Conservation (phyloP, 768 basidiomycete genomes). For the Leccinum obscurum region DNA sequence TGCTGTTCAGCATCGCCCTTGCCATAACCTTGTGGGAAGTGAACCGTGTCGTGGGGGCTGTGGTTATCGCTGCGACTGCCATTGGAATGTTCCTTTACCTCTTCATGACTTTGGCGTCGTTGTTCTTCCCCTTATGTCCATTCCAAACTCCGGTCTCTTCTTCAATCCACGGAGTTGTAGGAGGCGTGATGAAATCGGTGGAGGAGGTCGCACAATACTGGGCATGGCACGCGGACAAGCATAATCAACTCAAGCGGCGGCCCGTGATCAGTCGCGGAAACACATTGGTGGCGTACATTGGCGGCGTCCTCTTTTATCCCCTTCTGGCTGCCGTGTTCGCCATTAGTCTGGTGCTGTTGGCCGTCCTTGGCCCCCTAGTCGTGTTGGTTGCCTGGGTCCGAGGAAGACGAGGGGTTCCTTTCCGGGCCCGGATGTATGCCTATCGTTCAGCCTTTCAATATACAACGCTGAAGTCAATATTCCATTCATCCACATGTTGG, state of each 20-base stretch:
- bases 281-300: not conserved
- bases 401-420: not conserved
- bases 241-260: not conserved
- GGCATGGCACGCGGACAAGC: constrained; percentile 3
- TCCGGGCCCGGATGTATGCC: not conserved
- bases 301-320: not conserved
- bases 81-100: constrained; percentile 18
- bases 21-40: constrained; percentile 15
- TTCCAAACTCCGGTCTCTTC: constrained; percentile 22
- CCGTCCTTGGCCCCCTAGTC: not conserved
- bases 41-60: constrained; percentile 6
- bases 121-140: constrained; percentile 14
- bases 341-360: not conserved
- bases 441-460: not conserved
- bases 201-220: constrained; percentile 5
- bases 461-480: not conserved
- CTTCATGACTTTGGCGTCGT: constrained; percentile 19
- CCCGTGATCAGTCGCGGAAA: constrained; percentile 1
- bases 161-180: constrained; percentile 2
- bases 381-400: not conserved
- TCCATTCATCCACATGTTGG: not conserved
- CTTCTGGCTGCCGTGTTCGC: constrained; percentile 1
- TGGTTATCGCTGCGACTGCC: constrained; percentile 11
- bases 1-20: constrained; percentile 22
- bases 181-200: not conserved